phyloP scores from a whole-genome alignment of 768 basidiomycete genomes.

The Hygrocybe coccinea region DNA sequence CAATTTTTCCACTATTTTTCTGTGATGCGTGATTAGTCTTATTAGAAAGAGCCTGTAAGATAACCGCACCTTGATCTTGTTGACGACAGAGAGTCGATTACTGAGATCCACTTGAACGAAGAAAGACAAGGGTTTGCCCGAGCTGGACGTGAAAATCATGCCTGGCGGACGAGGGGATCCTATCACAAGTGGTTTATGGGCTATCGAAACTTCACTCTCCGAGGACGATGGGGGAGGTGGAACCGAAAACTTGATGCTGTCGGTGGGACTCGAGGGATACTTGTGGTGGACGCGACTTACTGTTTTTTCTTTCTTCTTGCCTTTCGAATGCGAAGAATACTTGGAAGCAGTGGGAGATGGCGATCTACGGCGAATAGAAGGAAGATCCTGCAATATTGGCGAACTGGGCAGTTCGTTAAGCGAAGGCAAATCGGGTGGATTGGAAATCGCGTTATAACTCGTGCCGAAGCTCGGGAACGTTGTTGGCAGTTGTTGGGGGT shows the following conservation, averaged over 20 bases:
- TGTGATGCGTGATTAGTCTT: slow-evolving; percentile 23
- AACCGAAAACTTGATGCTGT: neutral
- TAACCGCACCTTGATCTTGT: slow-evolving; percentile 54
- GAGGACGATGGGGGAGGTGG: neutral
- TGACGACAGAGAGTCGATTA: slow-evolving; percentile 46
- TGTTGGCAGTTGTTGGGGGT: neutral
- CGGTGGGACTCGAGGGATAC: neutral
- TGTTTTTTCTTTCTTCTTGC: slow-evolving; percentile 22
- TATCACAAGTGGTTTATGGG: slow-evolving; percentile 2
- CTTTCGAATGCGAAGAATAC: slow-evolving; percentile 15
- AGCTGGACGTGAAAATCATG: slow-evolving; percentile 41
- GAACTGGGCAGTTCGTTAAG: neutral
- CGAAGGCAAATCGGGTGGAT: neutral
- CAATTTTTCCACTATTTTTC: slow-evolving; percentile 65
- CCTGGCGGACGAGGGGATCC: slow-evolving; percentile 15
- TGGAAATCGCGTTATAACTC: neutral
- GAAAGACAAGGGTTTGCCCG: slow-evolving; percentile 47
- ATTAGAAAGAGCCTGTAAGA: neutral
- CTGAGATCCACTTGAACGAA: slow-evolving; percentile 67
- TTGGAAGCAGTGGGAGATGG: neutral
- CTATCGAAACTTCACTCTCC: neutral
- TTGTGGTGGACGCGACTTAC: neutral
- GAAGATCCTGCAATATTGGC: neutral
- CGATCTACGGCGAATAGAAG: neutral
- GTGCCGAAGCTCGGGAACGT: neutral